phyloP scores from a whole-genome alignment of 2,329 filamentous ascomycete genomes.

The Leptographium procerum region DNA sequence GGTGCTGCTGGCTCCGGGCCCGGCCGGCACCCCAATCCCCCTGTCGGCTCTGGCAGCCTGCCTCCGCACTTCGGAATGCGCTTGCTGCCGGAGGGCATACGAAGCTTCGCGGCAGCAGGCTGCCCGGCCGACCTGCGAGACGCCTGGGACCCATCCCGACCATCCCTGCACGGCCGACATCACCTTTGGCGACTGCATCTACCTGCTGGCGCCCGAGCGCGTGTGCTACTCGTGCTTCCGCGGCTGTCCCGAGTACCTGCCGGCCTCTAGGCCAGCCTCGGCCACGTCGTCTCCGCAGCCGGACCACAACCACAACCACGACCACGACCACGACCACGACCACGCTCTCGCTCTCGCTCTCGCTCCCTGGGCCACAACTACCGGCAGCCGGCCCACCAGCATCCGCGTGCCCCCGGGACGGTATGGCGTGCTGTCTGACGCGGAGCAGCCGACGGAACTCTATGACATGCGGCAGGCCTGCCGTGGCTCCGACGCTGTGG shows the following conservation, averaged over 20 bases:
- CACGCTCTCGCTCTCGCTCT: no score
- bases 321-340: no score
- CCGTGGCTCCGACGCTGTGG: no score
- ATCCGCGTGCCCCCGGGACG: conserved; percentile 9
- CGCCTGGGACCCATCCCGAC: no score
- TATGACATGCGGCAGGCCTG: conserved; percentile 7
- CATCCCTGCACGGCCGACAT: not conserved
- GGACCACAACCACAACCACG: not conserved
- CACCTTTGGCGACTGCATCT: conserved; percentile 11
- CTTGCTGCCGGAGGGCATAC: conserved; percentile 5
- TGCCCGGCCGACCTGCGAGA: no score
- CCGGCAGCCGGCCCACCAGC: not conserved
- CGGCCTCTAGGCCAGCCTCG: conserved; percentile 2
- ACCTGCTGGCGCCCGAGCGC: conserved; percentile 11
- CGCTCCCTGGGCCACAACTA: not conserved
- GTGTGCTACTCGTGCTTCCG: conserved; percentile 13
- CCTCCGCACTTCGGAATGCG: conserved; percentile 6
- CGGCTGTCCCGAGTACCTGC: conserved; percentile 10
- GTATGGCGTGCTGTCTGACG: conserved; percentile 10
- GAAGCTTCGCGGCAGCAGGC: not conserved
- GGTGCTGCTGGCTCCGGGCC: conserved; percentile 2
- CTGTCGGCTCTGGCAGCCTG: conserved; percentile 8
- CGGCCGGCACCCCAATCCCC: not conserved
- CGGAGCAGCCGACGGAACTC: conserved; percentile 8
- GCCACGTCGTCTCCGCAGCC: not conserved